Evolutionary conservation across 768 basidiomycete species (phyloP), one percentile per base, ranked within the genome.

Genomic region (Hygrophorus pudorinus): DNA sequence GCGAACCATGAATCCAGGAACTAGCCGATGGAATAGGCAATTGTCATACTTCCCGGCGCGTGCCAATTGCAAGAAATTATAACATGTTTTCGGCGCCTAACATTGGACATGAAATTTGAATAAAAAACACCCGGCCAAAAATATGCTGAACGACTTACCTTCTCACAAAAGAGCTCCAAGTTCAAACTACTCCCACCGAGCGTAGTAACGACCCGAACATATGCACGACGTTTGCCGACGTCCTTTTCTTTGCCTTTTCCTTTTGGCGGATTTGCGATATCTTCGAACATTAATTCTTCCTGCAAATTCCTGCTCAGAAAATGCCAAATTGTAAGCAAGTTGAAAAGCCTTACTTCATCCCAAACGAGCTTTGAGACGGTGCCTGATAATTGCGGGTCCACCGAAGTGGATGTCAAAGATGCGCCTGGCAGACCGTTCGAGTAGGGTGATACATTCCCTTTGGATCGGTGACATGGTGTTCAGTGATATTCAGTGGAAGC

Each of bases 251-350:
- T 98, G 1, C 81, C 83, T 62, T 90, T 90, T 1, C 85, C 81
- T 61, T 87, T 89, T 2, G 69, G 70, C 11, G 80, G 79, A 47
- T 82, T 83, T 10, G 81, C 71, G 52, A 99, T 81, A 28, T 87
- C 86, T 61, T 97, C 94, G 52, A 93, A 99, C 96, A 99, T 99
- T 12, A 93, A 68, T 59, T 98, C 94, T 63, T 99, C 96, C 78
- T 85, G 50, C 0, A 50, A 17, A 14, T 29, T 16, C 13, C 33
- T 7, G 14, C 11, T 48, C 8, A 21, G n/a, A 9, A 36, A 16
- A 29, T 40, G 32, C 18, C 11, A 36, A 3, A 36, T 9, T 21
- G 27, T 17, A 1, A 14, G 27, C 21, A n/a, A 28, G 24, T 9
- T 14, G 29, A 32, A 27, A 33, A 24, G 21, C 59, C 66, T 4